phyloP scores from a whole-genome alignment of 306 rosid genomes.

The Glycine soja region DNA sequence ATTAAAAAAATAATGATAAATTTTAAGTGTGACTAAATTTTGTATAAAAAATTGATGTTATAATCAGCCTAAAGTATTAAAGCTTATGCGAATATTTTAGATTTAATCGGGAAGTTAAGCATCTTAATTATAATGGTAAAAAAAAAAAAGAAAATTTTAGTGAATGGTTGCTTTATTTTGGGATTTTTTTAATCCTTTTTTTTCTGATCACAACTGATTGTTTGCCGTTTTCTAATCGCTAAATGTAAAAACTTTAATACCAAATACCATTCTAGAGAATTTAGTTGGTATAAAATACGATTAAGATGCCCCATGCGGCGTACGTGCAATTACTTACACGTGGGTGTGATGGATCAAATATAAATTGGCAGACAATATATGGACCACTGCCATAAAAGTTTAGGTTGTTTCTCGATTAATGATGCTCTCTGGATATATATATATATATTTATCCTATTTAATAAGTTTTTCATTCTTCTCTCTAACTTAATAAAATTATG shows the following conservation, averaged over 20 bases:
- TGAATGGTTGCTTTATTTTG: neutral
- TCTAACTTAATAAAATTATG: too few relatives aligned
- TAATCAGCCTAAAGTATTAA: too few relatives aligned
- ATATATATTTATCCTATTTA: too few relatives aligned
- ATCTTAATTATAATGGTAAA: too few relatives aligned
- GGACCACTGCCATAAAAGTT: constrained; percentile 50
- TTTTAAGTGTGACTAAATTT: too few relatives aligned
- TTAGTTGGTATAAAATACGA: constrained; percentile 2
- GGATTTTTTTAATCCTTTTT: neutral
- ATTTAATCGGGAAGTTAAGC: too few relatives aligned
- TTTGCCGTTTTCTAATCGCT: neutral
- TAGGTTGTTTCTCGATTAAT: constrained; percentile 35
- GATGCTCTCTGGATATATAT: neutral
- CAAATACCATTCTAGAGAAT: neutral
- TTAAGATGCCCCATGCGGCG: constrained; percentile 7
- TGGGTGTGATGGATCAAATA: constrained; percentile 40
- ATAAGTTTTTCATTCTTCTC: too few relatives aligned
- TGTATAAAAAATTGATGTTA: too few relatives aligned
- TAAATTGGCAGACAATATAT: constrained; percentile 12
- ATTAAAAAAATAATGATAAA: too few relatives aligned
- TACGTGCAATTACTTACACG: constrained; percentile 27
- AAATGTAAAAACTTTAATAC: neutral
- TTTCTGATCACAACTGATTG: neutral
- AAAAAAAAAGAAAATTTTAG: neutral
- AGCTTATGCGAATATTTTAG: too few relatives aligned